phyloP scores from a whole-genome alignment of 352 stramenopile genomes.

The Peronosclerospora sorghi region DNA sequence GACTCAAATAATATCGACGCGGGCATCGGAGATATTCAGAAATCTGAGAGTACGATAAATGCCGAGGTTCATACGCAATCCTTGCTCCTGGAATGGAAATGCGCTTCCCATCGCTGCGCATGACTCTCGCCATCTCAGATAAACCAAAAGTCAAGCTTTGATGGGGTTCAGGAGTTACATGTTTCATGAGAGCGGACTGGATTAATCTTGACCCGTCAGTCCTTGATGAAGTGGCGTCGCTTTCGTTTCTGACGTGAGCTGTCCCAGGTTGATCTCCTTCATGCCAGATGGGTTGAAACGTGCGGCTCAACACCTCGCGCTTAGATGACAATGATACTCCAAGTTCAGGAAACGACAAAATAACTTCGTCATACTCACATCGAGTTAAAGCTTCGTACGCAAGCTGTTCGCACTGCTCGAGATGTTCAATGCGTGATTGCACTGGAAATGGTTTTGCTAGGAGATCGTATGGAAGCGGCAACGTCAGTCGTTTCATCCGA shows the following conservation, averaged over 20 bases:
- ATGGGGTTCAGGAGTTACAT: background rate
- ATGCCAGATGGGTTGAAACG: constrained; percentile 26
- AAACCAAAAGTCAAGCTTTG: constrained; percentile 5
- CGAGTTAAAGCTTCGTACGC: constrained; percentile 36
- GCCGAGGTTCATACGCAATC: constrained; percentile 30
- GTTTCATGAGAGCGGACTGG: too few relatives aligned
- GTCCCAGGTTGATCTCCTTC: constrained; percentile 8
- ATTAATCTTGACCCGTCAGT: background rate
- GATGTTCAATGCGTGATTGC: constrained; percentile 41
- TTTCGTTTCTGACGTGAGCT: background rate
- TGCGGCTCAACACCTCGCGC: constrained; percentile 29
- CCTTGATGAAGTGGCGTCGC: background rate
- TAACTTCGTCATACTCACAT: constrained; percentile 18
- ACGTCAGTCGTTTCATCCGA: constrained; percentile 55
- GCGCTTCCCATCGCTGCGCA: constrained; percentile 20
- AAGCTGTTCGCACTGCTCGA: constrained; percentile 35
- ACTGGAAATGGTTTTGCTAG: constrained; percentile 42
- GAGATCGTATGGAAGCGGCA: constrained; percentile 41
- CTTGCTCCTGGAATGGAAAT: constrained; percentile 16
- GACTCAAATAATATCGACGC: constrained; percentile 67
- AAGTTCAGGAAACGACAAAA: constrained; percentile 46
- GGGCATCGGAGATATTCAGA: constrained; percentile 71
- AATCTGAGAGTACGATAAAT: constrained; percentile 79
- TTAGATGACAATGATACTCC: constrained; percentile 8
- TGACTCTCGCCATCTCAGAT: constrained; percentile 5